Conservation (phyloP, 2,329 filamentous ascomycete genomes). For the Ascochyta clinopodiicola region DNA sequence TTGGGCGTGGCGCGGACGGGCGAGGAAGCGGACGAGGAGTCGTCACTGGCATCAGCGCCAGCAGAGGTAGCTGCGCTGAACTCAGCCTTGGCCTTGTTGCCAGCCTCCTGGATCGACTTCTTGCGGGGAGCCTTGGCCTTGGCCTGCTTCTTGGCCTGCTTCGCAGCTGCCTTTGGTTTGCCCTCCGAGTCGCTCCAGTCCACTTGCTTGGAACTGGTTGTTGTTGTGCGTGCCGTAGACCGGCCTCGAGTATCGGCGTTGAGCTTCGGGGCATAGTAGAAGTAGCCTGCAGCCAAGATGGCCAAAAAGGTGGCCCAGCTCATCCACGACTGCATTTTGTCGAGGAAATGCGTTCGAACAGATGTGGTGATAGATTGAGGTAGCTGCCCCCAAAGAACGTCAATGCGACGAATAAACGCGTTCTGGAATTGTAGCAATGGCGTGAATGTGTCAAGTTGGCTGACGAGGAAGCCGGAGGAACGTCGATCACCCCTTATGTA, state of each 20-base stretch:
- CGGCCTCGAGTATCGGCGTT: conserved; percentile 35
- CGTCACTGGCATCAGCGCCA: conserved; percentile 81
- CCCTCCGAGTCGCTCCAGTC: conserved; percentile 39
- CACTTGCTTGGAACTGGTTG: conserved; percentile 29
- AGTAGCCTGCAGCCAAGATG: conserved; percentile 36
- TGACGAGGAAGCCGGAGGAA: conserved; percentile 15
- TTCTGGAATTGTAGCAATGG: conserved; percentile 1
- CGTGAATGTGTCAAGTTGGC: conserved; percentile 1
- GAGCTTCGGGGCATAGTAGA: conserved; percentile 39
- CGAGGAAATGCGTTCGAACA: neutral
- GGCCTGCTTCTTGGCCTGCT: conserved; percentile 31
- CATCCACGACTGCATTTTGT: conserved; percentile 42
- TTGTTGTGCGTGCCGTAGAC: conserved; percentile 32
- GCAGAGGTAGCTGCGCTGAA: conserved; percentile 65
- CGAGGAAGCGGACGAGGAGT: conserved; percentile 69
- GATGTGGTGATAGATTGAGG: neutral
- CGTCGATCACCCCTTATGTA: conserved; percentile 18
- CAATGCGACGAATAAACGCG: neutral
- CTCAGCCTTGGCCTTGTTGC: conserved; percentile 41
- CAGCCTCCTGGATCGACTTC: conserved; percentile 44
- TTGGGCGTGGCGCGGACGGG: conserved; percentile 58
- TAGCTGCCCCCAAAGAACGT: conserved; percentile 1
- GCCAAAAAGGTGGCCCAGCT: conserved; percentile 44
- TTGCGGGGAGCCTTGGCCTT: conserved; percentile 45
- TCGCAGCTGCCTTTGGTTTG: conserved; percentile 34